Conservation (phyloP, 371 early-diverging fungal genomes). For the Lichtheimia ramosa region DNA sequence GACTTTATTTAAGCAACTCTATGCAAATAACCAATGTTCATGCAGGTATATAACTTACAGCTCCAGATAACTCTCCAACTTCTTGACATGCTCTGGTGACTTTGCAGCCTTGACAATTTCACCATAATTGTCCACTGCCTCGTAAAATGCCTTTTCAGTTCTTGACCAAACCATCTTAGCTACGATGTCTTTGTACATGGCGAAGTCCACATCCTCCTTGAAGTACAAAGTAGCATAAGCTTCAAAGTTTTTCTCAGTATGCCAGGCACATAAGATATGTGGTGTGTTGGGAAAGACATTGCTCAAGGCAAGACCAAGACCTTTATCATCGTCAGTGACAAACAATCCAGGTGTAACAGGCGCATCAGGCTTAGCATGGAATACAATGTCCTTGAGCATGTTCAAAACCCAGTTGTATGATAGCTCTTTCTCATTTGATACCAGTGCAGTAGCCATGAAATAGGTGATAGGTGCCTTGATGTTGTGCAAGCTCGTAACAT, state of each 20-base stretch:
- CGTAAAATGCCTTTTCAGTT: background rate
- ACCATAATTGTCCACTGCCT: background rate
- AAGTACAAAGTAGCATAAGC: background rate
- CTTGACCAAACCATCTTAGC: background rate
- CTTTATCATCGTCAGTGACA: constrained; percentile 8
- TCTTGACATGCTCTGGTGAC: background rate
- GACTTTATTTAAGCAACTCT: background rate
- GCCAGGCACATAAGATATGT: constrained; percentile 5
- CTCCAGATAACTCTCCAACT: background rate
- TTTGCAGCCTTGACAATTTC: background rate
- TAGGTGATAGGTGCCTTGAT: background rate
- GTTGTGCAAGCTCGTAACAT: constrained; percentile 16
- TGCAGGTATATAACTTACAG: background rate
- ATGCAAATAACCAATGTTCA: background rate
- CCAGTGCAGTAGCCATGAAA: background rate
- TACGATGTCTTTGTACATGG: background rate
- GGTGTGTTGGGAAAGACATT: background rate
- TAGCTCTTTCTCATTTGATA: background rate
- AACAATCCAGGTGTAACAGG: background rate
- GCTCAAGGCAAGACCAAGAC: background rate
- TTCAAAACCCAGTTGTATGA: constrained; percentile 7
- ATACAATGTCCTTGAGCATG: background rate
- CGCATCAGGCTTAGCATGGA: background rate
- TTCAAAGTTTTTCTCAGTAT: background rate
- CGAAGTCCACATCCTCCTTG: background rate